A percentile compares a stretch with the other conserved stretches of the same genome.
Conservation (phyloP, 2,329 filamentous ascomycete species). For the Thelonectria blattea region DNA sequence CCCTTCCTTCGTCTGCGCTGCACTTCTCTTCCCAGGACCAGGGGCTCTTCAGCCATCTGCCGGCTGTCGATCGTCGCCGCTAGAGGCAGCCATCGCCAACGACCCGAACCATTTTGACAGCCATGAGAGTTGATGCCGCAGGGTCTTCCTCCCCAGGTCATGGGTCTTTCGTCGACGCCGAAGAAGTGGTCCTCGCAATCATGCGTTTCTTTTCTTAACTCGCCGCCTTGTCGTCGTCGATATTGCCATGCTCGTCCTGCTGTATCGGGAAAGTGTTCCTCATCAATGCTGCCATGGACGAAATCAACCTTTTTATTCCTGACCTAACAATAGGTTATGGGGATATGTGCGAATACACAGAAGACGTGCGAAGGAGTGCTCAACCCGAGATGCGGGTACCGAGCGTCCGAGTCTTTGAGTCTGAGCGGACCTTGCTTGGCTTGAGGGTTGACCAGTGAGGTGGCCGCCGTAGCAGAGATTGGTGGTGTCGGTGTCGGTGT, state of each 20-base stretch:
- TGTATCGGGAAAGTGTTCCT: conserved; percentile 21
- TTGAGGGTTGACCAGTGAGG: not conserved
- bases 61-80: conserved; percentile 30
- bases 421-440: not conserved
- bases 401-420: not conserved
- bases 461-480: conserved; percentile 4
- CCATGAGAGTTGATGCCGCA: conserved; percentile 13
- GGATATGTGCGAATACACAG: too few species aligned
- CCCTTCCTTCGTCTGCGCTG: conserved; percentile 15
- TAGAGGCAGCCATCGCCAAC: conserved; percentile 22
- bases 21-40: conserved; percentile 15
- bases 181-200: conserved; percentile 17
- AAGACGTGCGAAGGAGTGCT: not conserved
- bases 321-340: not conserved
- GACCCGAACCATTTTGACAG: conserved; percentile 17
- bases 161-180: conserved; percentile 24
- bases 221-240: conserved; percentile 10
- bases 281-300: not conserved
- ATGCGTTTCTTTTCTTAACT: conserved; percentile 13
- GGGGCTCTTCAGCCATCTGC: conserved; percentile 25
- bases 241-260: conserved; percentile 10
- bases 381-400: conserved; percentile 9
- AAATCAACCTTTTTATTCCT: conserved; percentile 1
- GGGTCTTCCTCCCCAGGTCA: conserved; percentile 18
- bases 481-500: conserved; percentile 11